These are phyloP conservation scores for Scenedesmus sp. DNA, from an alignment of 163 green algal species.

Conservation along the genomic window DNA sequence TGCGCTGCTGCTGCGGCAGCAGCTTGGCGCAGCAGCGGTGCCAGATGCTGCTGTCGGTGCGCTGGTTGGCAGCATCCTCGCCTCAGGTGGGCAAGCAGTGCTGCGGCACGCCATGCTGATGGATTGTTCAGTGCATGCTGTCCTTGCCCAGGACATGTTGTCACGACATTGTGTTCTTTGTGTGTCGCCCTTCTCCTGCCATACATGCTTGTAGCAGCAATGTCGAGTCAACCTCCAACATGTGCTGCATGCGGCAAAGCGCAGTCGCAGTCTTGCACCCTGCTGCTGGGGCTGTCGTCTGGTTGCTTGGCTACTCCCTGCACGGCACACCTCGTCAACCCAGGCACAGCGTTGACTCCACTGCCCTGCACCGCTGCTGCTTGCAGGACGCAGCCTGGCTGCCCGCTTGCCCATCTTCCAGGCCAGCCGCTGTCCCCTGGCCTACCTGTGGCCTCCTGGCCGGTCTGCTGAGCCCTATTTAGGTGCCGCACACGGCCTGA, in stretches of 20 bases:
- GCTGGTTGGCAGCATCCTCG: conserved; percentile 5
- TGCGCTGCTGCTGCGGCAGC: conserved; percentile 40
- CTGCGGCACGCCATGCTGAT: neutral
- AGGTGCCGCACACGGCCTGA: conserved; percentile 52
- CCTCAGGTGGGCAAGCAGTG: neutral
- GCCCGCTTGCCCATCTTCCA: neutral
- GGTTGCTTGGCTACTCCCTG: too few relatives aligned
- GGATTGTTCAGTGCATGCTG: neutral
- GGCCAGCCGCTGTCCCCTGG: conserved; percentile 13
- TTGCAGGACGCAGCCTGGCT: conserved; percentile 7
- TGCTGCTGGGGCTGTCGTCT: too few relatives aligned
- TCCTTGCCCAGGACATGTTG: neutral
- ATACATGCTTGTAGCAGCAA: too few relatives aligned
- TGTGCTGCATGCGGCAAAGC: too few relatives aligned
- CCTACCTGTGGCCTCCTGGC: conserved; percentile 33
- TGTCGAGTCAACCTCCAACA: too few relatives aligned
- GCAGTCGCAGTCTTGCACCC: too few relatives aligned
- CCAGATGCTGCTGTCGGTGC: neutral
- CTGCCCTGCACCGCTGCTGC: neutral
- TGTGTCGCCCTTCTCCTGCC: neutral
- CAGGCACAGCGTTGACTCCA: too few relatives aligned
- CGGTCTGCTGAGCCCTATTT: conserved; percentile 36
- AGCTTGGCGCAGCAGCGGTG: conserved; percentile 24
- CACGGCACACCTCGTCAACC: too few relatives aligned
- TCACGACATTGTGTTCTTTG: neutral